phyloP scores from a whole-genome alignment of 345 rosid genomes.

The Pistacia vera region DNA sequence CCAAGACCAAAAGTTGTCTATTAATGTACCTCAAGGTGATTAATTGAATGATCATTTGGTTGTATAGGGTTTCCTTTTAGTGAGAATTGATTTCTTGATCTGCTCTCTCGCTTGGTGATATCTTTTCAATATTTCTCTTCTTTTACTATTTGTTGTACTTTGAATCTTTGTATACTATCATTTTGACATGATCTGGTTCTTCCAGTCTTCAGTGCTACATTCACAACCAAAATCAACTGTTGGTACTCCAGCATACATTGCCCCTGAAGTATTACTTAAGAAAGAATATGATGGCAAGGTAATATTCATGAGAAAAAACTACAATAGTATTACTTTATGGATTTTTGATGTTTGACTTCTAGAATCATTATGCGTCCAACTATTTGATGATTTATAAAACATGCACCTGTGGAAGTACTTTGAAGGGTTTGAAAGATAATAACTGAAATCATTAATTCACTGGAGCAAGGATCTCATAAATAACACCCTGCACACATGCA shows the following conservation, averaged over 20 bases:
- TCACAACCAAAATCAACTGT: slow-evolving; percentile 98
- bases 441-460: no score
- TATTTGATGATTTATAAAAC: no score
- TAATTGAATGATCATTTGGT: neutral
- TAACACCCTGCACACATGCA: neutral
- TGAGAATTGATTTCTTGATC: neutral
- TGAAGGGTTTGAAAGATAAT: no score
- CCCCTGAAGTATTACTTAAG: slow-evolving; percentile 96
- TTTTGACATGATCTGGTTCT: slow-evolving; percentile 17
- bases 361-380: neutral
- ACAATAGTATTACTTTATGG: neutral
- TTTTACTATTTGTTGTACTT: neutral
- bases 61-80: neutral
- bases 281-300: slow-evolving; percentile 99
- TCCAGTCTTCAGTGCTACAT: slow-evolving; percentile 91
- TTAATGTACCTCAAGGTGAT: neutral
- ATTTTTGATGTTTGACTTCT: neutral
- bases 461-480: neutral
- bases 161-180: slow-evolving; percentile 8
- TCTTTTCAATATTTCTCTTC: neutral
- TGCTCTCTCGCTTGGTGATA: slow-evolving; percentile 8
- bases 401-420: no score
- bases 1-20: slow-evolving; percentile 5
- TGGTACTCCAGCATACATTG: slow-evolving; percentile 99
- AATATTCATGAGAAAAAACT: neutral